phyloP scores from a whole-genome alignment of 2,329 filamentous ascomycete species.

The Alternaria postmessia region DNA sequence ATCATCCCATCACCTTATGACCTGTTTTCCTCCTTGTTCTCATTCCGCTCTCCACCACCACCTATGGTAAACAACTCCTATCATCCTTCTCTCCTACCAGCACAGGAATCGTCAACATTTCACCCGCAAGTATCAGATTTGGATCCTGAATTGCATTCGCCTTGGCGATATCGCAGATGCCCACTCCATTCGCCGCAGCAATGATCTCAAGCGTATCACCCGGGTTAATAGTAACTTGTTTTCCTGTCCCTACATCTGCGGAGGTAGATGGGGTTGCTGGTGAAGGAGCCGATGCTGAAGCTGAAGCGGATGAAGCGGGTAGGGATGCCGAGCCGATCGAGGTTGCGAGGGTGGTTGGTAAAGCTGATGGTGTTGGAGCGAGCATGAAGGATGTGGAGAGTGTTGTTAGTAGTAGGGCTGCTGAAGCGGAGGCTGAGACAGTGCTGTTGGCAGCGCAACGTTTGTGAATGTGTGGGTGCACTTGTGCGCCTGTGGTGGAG shows the following conservation, averaged over 20 bases:
- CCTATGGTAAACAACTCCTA: neutral
- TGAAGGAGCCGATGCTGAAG: neutral
- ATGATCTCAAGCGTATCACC: slow-evolving; percentile 7
- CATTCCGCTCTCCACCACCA: no score
- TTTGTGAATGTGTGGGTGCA: neutral
- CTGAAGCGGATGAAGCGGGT: neutral
- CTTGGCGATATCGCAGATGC: neutral
- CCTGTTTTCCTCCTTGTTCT: neutral
- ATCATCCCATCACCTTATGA: neutral
- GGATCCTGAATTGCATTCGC: neutral
- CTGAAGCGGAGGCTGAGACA: neutral
- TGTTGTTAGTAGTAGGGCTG: neutral
- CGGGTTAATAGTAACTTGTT: neutral
- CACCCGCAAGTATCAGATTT: neutral
- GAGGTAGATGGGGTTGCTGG: neutral
- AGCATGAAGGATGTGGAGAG: neutral
- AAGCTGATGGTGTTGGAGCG: neutral
- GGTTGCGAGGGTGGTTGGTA: neutral
- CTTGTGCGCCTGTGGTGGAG: neutral
- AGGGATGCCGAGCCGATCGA: neutral
- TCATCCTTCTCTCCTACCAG: neutral
- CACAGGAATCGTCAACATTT: neutral
- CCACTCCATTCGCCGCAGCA: neutral
- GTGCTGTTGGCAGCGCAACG: neutral
- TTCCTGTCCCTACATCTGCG: neutral